These are phyloP conservation scores for Drosera capensis DNA, from an alignment of 148 eudicot species.

Conservation along the genomic window DNA sequence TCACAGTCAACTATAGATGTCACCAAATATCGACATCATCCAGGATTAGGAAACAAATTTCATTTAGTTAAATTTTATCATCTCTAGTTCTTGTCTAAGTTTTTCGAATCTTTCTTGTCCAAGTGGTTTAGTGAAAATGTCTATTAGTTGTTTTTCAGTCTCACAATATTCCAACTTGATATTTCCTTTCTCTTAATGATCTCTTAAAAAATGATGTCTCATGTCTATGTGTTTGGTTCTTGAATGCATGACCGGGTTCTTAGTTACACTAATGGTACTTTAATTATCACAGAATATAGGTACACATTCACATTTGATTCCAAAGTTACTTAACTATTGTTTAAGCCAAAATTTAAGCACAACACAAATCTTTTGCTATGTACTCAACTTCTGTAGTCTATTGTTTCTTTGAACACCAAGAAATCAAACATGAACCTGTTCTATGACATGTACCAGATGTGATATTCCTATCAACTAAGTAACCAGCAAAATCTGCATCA, in stretches of 20 bases:
- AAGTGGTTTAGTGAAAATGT: neutral
- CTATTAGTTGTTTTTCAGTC: neutral
- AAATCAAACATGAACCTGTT: neutral
- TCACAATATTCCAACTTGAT: neutral
- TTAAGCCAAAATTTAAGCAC: neutral
- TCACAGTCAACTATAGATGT: no score
- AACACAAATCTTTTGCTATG: neutral
- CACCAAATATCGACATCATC: no score
- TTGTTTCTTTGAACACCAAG: no score
- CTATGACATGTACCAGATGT: neutral
- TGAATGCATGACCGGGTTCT: neutral
- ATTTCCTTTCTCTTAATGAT: neutral
- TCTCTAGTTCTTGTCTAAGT: neutral
- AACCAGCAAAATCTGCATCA: neutral
- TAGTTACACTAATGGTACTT: neutral
- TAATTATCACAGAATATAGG: neutral
- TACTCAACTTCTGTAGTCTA: neutral
- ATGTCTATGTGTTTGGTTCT: conserved; percentile 2
- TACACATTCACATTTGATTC: neutral
- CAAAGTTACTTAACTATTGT: neutral
- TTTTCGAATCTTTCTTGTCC: neutral
- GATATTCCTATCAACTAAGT: neutral
- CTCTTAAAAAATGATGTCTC: conserved; percentile 2
- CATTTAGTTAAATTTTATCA: neutral
- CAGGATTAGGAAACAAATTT: no score